Base-by-base conservation (phyloP, 148 eudicot genomes). In the Arctostaphylos glauca region DNA sequence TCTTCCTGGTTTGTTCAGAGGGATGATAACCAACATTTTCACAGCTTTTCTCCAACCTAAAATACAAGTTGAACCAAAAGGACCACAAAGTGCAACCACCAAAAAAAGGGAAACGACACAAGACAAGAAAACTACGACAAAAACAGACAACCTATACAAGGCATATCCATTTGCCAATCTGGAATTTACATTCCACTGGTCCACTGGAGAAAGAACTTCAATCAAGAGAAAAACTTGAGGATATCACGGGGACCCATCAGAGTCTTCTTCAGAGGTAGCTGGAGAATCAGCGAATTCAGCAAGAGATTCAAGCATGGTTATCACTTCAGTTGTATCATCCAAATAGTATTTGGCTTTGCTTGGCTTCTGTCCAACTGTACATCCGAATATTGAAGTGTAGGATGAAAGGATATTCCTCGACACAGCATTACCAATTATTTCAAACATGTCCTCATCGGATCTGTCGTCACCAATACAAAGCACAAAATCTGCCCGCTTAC, bases 371-470 rank as follows among this genome's bases (percentile, higher is more conserved):
- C 84, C 85, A 41, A 87, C 89, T 43, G 87, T 87, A 79, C 89
- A 87, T 55, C 84, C 89, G 77, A 84, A 87, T 54, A 87, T 83
- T 3, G 81, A 64, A 80, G 89, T 80, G 58, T 80, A 58, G 53
- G 80, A 47, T 38, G 89, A 84, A 76, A 87, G 85, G 75, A 82
- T 76, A 62, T 82, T 85, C 55, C 81, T 76, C 21, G 85, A 80
- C 46, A 84, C 52, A 23, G 85, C 89, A 82, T 74, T 67, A 18
- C 89, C 87, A 58, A 87, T 84, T 23, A 82, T 80, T 52, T 87
- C 89, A 87, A 87, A 87, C 89, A 87, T 87, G 76, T 87, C 89
- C 79, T 87, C 89, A 44, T 87, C 89, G 21, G 89, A 87, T 87
- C 89, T 87, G 54, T 87, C 89, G 41, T 87, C 89, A 53, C 89